Base-by-base conservation (phyloP, 2,329 filamentous ascomycete genomes). In the Cladosporium sp. region DNA sequence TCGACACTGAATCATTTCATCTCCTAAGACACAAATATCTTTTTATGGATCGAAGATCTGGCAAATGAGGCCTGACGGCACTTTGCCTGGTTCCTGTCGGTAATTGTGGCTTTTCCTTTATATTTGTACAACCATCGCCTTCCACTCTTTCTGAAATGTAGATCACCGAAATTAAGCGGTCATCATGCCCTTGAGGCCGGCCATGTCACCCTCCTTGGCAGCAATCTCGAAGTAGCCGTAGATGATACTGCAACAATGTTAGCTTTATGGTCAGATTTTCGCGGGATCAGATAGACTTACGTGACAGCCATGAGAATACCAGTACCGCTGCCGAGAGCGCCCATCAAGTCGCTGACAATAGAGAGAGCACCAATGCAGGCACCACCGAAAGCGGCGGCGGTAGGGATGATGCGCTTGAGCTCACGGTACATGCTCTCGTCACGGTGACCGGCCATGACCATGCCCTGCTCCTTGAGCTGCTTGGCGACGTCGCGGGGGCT, bases 341-440 rank as follows among this genome's bases (percentile, higher is more conserved):
- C 94, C 77, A 97, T 86, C 63, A 99, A 87, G 77, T 99, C 94
- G 74, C 90, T 96, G 71, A 89, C 87, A 70, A 99, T 93, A 53
- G 93, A 97, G 64, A 99, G 86, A 67, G 90, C 93, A 81, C 94
- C 94, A 80, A 99, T 99, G 82, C 93, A 97, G 66, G 94, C 94
- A 83, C 94, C 94, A 77, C 95, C 94, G 66, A 99, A 99, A 69
- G 95, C 94, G 64, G 94, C 94, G 61, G 94, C 95, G 60, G 94
- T 97, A 63, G 94, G 95, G 65, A 99, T 99, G 70, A 99, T 94
- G 71, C 94, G 89, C 89, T 99, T 99, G 64, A 99, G 86, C 80
- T 99, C 94, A 83, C 96, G 96, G 86, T 99, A 99, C 94, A 99
- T 99, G 82, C 90, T 95, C 84, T 97, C 93, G 77, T 99, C 95